These are phyloP conservation scores for Aspergillus clavatus DNA, from an alignment of 2,329 filamentous ascomycete genomes.

Conservation along the genomic window DNA sequence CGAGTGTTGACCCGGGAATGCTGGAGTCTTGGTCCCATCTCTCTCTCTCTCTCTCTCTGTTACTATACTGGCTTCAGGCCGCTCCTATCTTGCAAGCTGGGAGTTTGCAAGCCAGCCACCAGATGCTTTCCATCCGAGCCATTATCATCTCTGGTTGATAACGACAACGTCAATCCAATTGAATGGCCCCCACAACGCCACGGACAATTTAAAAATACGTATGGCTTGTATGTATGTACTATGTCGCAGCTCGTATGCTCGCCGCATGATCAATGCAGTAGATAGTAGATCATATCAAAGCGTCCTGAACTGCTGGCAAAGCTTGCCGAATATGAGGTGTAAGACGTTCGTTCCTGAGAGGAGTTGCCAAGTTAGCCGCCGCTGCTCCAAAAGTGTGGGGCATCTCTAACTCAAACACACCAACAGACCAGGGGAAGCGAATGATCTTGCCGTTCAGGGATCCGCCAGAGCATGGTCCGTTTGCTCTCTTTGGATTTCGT, in stretches of 20 bases:
- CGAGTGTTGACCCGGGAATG: too few relatives aligned
- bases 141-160: not conserved
- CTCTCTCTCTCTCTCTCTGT: too few relatives aligned
- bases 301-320: not conserved
- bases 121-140: not conserved
- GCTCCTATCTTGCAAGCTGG: too few relatives aligned
- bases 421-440: slow-evolving; percentile 19
- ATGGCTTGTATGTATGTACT: too few relatives aligned
- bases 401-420: slow-evolving; percentile 32
- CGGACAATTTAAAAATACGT: too few relatives aligned
- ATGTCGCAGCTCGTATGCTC: not conserved
- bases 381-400: slow-evolving; percentile 24
- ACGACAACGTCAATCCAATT: too few relatives aligned
- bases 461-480: slow-evolving; percentile 1
- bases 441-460: slow-evolving; percentile 12
- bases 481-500: not conserved
- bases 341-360: slow-evolving; percentile 8
- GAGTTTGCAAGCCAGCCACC: not conserved
- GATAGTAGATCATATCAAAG: not conserved
- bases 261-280: not conserved
- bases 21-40: too few relatives aligned
- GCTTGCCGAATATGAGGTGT: not conserved
- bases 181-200: not conserved
- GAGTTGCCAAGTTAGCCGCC: slow-evolving; percentile 23
- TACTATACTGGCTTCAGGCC: too few relatives aligned